phyloP scores from a whole-genome alignment of 176 grass and related monocot species.

The Aegilops sharonensis region DNA sequence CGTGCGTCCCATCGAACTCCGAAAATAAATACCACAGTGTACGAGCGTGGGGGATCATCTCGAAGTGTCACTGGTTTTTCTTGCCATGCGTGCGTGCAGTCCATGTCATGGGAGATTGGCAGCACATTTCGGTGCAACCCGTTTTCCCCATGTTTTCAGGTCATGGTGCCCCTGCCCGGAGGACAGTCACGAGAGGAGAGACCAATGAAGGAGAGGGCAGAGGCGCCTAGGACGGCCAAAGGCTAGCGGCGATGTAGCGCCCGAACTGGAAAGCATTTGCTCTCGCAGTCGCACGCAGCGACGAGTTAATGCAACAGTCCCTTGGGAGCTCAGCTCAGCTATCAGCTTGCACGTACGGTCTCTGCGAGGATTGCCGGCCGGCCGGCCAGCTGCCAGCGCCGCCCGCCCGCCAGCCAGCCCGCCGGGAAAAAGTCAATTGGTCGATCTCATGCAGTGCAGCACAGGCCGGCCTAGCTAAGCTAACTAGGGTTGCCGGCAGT shows the following conservation, averaged over 20 bases:
- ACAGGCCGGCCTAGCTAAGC: background rate
- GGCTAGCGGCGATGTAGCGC: conserved; percentile 38
- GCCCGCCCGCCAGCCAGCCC: background rate
- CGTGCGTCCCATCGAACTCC: too few relatives aligned
- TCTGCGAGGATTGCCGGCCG: background rate
- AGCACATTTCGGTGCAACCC: background rate
- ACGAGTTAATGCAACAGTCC: background rate
- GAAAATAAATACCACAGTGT: background rate
- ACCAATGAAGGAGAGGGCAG: background rate
- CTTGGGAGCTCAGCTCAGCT: background rate
- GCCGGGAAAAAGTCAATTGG: conserved; percentile 2
- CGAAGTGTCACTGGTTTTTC: background rate
- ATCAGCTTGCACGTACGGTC: background rate
- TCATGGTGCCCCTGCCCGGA: conserved; percentile 4
- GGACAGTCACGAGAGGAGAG: background rate
- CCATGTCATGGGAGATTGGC: background rate
- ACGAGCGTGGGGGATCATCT: background rate
- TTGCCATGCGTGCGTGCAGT: background rate
- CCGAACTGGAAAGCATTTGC: conserved; percentile 42
- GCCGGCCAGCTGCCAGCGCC: conserved; percentile 6
- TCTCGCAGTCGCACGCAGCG: background rate
- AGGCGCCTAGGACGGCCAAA: conserved; percentile 39
- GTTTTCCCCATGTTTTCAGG: conserved; percentile 41
- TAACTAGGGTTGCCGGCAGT: background rate
- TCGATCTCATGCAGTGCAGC: background rate